A percentile compares a stretch with the other conserved stretches of the same genome.
Conservation (phyloP, 495 filamentous ascomycete species). For the Tuber microsphaerosporum region DNA sequence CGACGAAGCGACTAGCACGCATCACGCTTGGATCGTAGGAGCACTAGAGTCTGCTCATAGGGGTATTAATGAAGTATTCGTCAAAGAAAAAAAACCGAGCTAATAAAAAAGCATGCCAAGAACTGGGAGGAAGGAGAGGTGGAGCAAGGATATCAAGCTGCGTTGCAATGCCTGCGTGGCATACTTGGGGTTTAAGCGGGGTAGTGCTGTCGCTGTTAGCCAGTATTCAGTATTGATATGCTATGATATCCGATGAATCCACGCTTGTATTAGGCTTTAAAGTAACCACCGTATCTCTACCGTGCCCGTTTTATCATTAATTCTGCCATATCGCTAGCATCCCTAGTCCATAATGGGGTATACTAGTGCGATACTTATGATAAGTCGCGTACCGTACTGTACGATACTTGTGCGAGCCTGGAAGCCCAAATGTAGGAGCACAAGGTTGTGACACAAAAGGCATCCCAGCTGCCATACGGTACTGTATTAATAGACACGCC, state of each 20-base stretch:
- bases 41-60: conserved; percentile 19
- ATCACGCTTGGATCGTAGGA: conserved; percentile 30
- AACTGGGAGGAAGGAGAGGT: background rate
- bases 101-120: background rate
- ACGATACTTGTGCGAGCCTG: background rate
- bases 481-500: background rate
- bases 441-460: background rate
- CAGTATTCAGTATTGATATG: background rate
- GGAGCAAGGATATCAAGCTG: background rate
- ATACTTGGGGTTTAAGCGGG: background rate
- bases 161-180: background rate
- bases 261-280: background rate
- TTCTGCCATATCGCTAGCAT: background rate
- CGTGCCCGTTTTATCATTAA: background rate
- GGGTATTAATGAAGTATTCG: conserved; percentile 16
- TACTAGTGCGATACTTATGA: background rate
- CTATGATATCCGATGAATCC: background rate
- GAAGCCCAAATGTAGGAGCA: background rate
- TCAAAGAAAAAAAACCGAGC: conserved; percentile 7
- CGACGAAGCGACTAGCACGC: conserved; percentile 21
- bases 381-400: too few relatives aligned
- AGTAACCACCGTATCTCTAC: background rate
- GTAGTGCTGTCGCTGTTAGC: background rate
- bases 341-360: background rate
- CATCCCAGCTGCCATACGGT: background rate